A percentile compares a stretch with the other conserved stretches of the same genome.
Conservation (phyloP, 2,329 filamentous ascomycete species). For the Microsporum ferrugineum region DNA sequence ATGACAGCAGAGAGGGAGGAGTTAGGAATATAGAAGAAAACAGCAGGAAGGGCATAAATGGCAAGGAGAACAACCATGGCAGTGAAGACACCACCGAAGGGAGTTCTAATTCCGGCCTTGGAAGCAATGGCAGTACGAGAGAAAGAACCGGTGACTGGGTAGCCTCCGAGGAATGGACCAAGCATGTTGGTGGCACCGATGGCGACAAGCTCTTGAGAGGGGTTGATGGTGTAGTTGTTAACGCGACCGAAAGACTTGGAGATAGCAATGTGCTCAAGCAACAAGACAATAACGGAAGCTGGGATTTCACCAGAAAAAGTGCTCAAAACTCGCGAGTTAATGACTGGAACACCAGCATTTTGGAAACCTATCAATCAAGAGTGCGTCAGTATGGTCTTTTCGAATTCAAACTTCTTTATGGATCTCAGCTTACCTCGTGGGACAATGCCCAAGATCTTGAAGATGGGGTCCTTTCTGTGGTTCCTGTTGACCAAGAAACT, state of each 20-base stretch:
- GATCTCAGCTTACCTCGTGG: conserved; percentile 51
- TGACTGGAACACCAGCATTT: conserved; percentile 58
- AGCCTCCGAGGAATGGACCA: conserved; percentile 82
- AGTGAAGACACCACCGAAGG: conserved; percentile 80
- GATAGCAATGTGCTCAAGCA: conserved; percentile 95
- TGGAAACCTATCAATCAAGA: conserved; percentile 52
- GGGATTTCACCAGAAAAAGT: conserved; percentile 64
- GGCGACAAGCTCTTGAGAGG: conserved; percentile 89
- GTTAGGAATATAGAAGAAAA: conserved; percentile 89
- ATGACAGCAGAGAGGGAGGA: conserved; percentile 77
- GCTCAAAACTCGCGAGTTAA: conserved; percentile 56
- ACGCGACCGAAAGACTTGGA: conserved; percentile 92
- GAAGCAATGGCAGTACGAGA: conserved; percentile 94
- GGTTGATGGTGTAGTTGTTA: conserved; percentile 93
- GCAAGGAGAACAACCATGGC: conserved; percentile 75
- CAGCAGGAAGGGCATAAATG: conserved; percentile 73
- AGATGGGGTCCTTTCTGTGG: conserved; percentile 50
- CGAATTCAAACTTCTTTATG: conserved; percentile 1
- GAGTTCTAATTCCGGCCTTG: conserved; percentile 87
- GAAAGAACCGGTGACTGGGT: conserved; percentile 90
- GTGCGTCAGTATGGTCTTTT: conserved; percentile 6
- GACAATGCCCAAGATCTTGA: conserved; percentile 63
- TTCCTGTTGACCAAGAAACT: conserved; percentile 73
- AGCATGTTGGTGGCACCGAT: conserved; percentile 85
- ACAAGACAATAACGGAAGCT: conserved; percentile 78